These are phyloP conservation scores for Diaporthe sp. DNA, from an alignment of 2,329 filamentous ascomycete species.

Conservation along the genomic window DNA sequence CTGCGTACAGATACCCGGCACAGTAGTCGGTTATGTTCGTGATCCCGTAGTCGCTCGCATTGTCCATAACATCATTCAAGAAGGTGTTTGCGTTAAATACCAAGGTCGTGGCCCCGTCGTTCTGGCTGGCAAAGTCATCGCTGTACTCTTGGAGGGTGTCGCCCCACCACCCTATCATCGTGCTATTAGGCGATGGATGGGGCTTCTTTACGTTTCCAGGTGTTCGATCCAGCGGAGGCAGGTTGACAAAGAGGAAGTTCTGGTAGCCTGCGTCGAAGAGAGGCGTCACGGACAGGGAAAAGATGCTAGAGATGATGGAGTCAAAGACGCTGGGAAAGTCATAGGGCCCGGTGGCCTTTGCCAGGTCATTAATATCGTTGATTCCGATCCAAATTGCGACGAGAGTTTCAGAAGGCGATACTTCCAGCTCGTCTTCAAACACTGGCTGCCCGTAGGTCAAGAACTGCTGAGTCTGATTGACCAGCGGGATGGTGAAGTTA, in stretches of 20 bases:
- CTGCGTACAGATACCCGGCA: conserved; percentile 45
- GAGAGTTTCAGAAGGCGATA: conserved; percentile 56
- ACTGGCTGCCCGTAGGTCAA: conserved; percentile 58
- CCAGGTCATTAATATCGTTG: conserved; percentile 67
- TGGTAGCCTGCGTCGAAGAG: conserved; percentile 59
- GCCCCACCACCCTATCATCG: conserved; percentile 62
- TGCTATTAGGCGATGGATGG: conserved; percentile 58
- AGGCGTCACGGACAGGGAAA: conserved; percentile 54
- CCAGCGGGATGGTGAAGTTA: conserved; percentile 62
- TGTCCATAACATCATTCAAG: conserved; percentile 49
- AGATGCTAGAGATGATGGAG: conserved; percentile 56
- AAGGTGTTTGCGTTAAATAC: conserved; percentile 52
- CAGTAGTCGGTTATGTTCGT: conserved; percentile 50
- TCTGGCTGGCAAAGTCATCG: conserved; percentile 49
- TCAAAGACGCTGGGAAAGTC: conserved; percentile 61
- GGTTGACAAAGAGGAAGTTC: conserved; percentile 65
- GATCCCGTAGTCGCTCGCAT: conserved; percentile 47
- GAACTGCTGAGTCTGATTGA: conserved; percentile 66
- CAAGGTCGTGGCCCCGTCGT: conserved; percentile 44
- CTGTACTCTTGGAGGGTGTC: conserved; percentile 52
- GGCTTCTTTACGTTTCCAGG: conserved; percentile 50
- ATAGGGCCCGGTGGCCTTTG: conserved; percentile 53
- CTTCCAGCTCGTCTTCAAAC: conserved; percentile 47
- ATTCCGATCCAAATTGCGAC: conserved; percentile 69
- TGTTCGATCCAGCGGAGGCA: conserved; percentile 64